Conservation (phyloP, 352 stramenopile genomes). For the Pythium aquatile region DNA sequence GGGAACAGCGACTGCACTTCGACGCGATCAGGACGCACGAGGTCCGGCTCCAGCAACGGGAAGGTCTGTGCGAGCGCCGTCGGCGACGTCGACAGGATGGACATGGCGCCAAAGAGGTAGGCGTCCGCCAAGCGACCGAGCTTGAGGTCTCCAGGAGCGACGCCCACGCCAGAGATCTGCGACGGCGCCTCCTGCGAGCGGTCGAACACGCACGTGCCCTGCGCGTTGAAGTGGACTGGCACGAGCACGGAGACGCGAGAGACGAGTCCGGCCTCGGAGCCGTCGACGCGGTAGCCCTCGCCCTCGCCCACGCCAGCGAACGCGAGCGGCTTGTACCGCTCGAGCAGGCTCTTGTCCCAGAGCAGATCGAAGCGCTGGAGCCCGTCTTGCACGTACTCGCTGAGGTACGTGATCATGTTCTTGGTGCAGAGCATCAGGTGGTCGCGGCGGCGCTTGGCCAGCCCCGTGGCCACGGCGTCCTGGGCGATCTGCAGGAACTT, state of each 20-base stretch:
- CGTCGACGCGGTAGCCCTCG: constrained; percentile 68
- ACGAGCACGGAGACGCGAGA: constrained; percentile 78
- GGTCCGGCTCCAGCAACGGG: constrained; percentile 57
- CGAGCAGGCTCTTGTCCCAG: constrained; percentile 81
- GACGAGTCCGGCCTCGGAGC: constrained; percentile 45
- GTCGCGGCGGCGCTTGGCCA: constrained; percentile 66
- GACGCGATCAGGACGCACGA: constrained; percentile 57
- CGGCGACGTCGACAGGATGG: constrained; percentile 76
- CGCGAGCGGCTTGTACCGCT: constrained; percentile 75
- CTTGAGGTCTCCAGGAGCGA: constrained; percentile 57
- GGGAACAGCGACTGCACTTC: constrained; percentile 49
- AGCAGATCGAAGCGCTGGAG: constrained; percentile 80
- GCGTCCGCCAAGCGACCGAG: constrained; percentile 69
- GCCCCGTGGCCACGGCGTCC: constrained; percentile 56
- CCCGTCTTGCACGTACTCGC: constrained; percentile 78
- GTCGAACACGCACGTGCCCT: constrained; percentile 81
- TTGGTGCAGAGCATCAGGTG: constrained; percentile 78
- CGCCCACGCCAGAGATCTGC: constrained; percentile 64
- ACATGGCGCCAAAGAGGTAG: constrained; percentile 82
- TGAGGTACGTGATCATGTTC: constrained; percentile 85
- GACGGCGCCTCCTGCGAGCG: constrained; percentile 52
- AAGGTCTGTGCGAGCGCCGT: constrained; percentile 75
- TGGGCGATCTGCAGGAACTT: constrained; percentile 70
- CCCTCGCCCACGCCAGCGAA: constrained; percentile 74
- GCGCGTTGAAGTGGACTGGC: constrained; percentile 73